These are phyloP conservation scores for Echinosphaeria canescens DNA, from an alignment of 2,329 filamentous ascomycete species.

Conservation along the genomic window DNA sequence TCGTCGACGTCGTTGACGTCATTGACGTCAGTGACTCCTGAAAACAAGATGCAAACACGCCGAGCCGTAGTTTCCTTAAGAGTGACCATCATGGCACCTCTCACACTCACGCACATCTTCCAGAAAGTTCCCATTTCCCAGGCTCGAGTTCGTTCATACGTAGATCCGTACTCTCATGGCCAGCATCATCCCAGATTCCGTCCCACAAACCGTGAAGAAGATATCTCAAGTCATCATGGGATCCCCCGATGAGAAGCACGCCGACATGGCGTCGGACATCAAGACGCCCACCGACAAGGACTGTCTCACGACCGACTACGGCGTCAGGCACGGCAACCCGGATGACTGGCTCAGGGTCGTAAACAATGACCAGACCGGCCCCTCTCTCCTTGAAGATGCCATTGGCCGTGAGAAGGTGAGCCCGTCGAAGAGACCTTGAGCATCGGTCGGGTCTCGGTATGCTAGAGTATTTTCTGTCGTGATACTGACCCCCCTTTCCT, in stretches of 20 bases:
- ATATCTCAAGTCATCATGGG: conserved; percentile 17
- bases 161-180: too few relatives aligned
- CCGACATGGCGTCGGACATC: conserved; percentile 35
- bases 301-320: conserved; percentile 56
- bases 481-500: not conserved
- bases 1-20: not conserved
- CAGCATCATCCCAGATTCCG: too few relatives aligned
- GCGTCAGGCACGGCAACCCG: conserved; percentile 48
- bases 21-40: not conserved
- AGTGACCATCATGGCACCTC: not conserved
- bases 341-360: conserved; percentile 58
- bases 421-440: too few relatives aligned
- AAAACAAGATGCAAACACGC: too few relatives aligned
- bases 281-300: conserved; percentile 33
- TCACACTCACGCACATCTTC: not conserved
- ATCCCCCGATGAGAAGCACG: conserved; percentile 27
- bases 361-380: conserved; percentile 40
- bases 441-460: too few relatives aligned
- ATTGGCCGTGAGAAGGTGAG: conserved; percentile 52
- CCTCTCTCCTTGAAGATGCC: conserved; percentile 47
- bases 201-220: conserved; percentile 9
- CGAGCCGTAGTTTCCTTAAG: too few relatives aligned
- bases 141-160: too few relatives aligned
- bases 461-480: too few relatives aligned
- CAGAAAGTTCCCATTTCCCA: too few relatives aligned